Evolutionary conservation across 257 asterid species (phyloP), one percentile per base, ranked within the genome.

Genomic region (Nicotiana paniculata): DNA sequence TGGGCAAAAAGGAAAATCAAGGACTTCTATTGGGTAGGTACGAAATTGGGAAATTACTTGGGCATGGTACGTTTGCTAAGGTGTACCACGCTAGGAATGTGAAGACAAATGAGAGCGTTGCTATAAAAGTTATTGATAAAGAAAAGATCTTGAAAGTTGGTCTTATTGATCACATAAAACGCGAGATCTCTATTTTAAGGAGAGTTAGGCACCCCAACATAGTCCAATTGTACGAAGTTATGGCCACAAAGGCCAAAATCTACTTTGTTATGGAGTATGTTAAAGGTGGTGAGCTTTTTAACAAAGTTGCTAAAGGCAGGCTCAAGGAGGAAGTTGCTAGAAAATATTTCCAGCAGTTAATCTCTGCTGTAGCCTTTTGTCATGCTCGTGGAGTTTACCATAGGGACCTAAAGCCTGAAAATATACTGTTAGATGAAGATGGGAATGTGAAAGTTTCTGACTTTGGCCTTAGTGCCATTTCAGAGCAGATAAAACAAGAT

Each of bases 201-300:
- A 83, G 97, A n/a, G 99, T 95, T 8, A 92, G 99, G 55, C 99
- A 95, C 43, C 99, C 99, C 2, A 95, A 95, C 84, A 95, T 93
- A 30, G 99, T 95, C 24, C 97, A 95, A 54, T 80, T 95, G 87
- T 88, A 91, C 61, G 99, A 95, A 89, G 99, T 95, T 0, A 95
- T 95, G 99, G 99, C 99, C 2, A 95, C 99, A 0, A 95, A 93
- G 61, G 13, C 97, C 6, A 95, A 91, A 72, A 95, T 95, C 79
- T 95, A 79, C 89, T 95, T 95, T 69, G 98, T 93, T 0, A 95
- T 93, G 99, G 99, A 95, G 61, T 95, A 85, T 83, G 98, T 95
- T 0, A 91, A 84, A 79, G 98, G 99, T 12, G 99, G 97, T n/a
- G 98, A 95, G 91, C 89, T 95, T 5, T 93, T 95, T 88, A 88